Evolutionary conservation across 2,329 filamentous ascomycete species (phyloP).

Genomic region (Aspergillus pseudonomiae): DNA sequence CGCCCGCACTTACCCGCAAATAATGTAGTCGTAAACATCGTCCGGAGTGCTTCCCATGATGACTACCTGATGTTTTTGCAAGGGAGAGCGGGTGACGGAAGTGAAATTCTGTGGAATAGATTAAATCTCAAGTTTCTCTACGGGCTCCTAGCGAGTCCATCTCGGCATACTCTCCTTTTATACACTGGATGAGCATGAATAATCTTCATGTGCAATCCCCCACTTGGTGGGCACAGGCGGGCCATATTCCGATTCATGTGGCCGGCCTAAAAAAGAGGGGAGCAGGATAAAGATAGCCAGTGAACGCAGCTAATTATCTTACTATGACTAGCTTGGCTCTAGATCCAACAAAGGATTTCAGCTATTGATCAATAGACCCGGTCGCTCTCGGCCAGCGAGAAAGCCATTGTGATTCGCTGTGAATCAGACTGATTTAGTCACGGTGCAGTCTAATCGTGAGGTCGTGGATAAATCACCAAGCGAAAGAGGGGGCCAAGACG

Average conservation of each 20-base stretch:
- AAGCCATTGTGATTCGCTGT: not conserved
- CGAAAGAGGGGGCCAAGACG: not conserved
- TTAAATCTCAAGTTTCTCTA: not conserved
- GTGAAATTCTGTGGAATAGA: not conserved
- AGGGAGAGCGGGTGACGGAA: not conserved
- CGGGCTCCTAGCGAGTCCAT: not conserved
- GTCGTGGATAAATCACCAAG: not conserved
- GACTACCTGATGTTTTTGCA: not conserved
- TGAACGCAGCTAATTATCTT: not conserved
- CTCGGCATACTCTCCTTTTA: not conserved
- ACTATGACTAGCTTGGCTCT: not conserved
- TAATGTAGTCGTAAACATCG: slow-evolving; percentile 32
- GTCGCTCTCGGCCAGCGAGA: not conserved
- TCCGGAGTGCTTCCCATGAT: not conserved
- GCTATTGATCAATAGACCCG: not conserved
- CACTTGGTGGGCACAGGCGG: not conserved
- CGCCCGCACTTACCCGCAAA: slow-evolving; percentile 30
- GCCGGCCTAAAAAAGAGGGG: not conserved
- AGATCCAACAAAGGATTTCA: not conserved
- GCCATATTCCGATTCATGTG: not conserved
- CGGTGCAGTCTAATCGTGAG: not conserved
- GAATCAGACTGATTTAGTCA: not conserved
- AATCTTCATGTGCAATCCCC: not conserved
- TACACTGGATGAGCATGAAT: no score
- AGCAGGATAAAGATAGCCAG: not conserved